These are phyloP conservation scores for Pholiota microspora DNA, from an alignment of 768 basidiomycete species.

Conservation along the genomic window DNA sequence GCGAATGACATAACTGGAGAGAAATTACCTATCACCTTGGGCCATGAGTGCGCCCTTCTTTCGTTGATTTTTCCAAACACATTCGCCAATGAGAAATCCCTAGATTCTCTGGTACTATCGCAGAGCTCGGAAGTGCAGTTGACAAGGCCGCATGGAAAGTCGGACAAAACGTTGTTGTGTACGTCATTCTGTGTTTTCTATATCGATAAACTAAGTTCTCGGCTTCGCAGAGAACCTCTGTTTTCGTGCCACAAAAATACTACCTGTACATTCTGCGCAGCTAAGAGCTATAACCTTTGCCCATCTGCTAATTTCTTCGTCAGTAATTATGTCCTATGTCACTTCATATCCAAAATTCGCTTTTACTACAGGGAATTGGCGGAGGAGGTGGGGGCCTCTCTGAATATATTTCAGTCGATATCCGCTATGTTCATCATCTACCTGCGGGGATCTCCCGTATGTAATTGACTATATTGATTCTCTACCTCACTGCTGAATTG, in stretches of 20 bases:
- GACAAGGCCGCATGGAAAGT: slow-evolving; percentile 29
- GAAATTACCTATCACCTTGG: background rate
- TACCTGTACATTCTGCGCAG: slow-evolving; percentile 32
- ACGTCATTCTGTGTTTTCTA: slow-evolving; percentile 1
- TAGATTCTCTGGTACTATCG: slow-evolving; percentile 33
- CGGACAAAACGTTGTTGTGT: slow-evolving; percentile 35
- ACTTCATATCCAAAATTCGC: too few relatives aligned
- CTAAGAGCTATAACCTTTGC: slow-evolving; percentile 33
- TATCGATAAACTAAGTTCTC: background rate
- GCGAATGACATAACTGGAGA: slow-evolving; percentile 23
- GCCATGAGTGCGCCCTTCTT: background rate
- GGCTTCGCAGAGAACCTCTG: slow-evolving; percentile 41
- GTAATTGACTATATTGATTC: slow-evolving; percentile 5
- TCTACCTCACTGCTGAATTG: background rate
- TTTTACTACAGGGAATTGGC: slow-evolving; percentile 29
- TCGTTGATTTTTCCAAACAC: background rate
- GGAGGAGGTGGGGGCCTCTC: slow-evolving; percentile 43
- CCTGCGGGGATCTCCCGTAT: slow-evolving; percentile 36
- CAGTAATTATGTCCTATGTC: slow-evolving; percentile 13
- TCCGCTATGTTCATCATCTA: slow-evolving; percentile 34
- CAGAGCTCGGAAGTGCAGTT: slow-evolving; percentile 31
- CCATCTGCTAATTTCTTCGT: slow-evolving; percentile 32
- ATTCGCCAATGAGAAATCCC: background rate
- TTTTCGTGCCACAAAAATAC: slow-evolving; percentile 33
- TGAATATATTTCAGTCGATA: slow-evolving; percentile 37